Evolutionary conservation across 1,139 yeast genomes (phyloP), one percentile per base, ranked within the genome.

Genomic region (Hanseniaspora sp.): DNA sequence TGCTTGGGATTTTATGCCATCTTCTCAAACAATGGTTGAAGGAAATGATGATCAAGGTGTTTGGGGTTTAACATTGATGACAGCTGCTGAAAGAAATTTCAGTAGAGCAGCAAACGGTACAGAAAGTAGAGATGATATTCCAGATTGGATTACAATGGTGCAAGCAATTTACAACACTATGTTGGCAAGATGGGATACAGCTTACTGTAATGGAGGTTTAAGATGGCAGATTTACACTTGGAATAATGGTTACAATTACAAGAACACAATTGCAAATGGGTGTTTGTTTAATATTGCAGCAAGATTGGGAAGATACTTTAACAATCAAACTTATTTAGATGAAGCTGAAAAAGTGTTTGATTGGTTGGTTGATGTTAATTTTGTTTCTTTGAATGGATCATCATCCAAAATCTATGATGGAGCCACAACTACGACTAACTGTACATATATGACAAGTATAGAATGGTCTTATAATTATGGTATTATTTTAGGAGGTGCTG

Each of bases 31-130:
- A 7, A 72, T 77, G 70, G 78, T 80, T 23, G 84, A 79, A 64
- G 86, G 85, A 64, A 80, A 80, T 65, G 86, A 80, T 73, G 86
- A 80, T 68, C 85, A 80, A 69, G 83, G 83, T 57, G 79, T 80
- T 49, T 80, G 86, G 86, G 84, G 83, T 3, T 62, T 80, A 61
- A 73, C 83, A 1, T 71, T 77, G 37, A 73, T 80, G 75, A 76
- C 72, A 56, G 85, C 85, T 1, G 82, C 75, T 1, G 84, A 80
- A 63, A 70, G 82, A 59, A 79, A 78, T 63, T 78, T 80, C 60
- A 73, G 82, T 5, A 40, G 56, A 34, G 71, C 74, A 53, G 77
- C 79, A 1, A 67, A 67, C n/a, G 74, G 74, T 2, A 64, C 60
- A 4, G 59, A 58, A 30, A 62, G 62, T 42, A 49, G 41, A 15